A percentile compares a stretch with the other conserved stretches of the same genome.
These are phyloP conservation scores for Eucalyptus erythrocorys DNA, from an alignment of 345 rosid genomes.

Conservation along the genomic window DNA sequence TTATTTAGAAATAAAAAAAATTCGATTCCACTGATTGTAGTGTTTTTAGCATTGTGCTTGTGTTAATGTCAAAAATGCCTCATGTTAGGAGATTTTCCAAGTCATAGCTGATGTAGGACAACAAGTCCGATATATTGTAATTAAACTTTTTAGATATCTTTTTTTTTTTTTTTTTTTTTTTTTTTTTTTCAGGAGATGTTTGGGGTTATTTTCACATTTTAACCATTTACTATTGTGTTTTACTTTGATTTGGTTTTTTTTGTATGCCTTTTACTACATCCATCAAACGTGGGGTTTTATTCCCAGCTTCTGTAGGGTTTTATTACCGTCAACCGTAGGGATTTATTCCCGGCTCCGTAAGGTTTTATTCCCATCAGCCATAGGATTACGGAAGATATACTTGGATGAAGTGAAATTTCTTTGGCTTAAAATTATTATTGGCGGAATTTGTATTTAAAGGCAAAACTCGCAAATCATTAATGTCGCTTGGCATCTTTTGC, in stretches of 20 bases:
- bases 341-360: too few relatives aligned
- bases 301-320: too few relatives aligned
- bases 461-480: neutral
- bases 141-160: neutral
- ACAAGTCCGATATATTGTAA: neutral
- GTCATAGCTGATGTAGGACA: neutral
- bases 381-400: too few relatives aligned
- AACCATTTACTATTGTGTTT: too few relatives aligned
- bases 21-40: too few relatives aligned
- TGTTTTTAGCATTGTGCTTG: neutral
- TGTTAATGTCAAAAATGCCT: neutral
- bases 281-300: too few relatives aligned
- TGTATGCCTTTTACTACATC: too few relatives aligned
- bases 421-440: too few relatives aligned
- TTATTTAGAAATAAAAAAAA: too few relatives aligned
- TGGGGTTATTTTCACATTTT: neutral
- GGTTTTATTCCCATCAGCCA: too few relatives aligned
- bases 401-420: neutral
- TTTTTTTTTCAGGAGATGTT: neutral
- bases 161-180: neutral
- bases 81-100: neutral
- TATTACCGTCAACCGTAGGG: too few relatives aligned
- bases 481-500: neutral
- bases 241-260: too few relatives aligned
- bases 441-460: neutral